Base-by-base conservation (phyloP, 495 filamentous ascomycete species). In the Annulohypoxylon nitens region DNA sequence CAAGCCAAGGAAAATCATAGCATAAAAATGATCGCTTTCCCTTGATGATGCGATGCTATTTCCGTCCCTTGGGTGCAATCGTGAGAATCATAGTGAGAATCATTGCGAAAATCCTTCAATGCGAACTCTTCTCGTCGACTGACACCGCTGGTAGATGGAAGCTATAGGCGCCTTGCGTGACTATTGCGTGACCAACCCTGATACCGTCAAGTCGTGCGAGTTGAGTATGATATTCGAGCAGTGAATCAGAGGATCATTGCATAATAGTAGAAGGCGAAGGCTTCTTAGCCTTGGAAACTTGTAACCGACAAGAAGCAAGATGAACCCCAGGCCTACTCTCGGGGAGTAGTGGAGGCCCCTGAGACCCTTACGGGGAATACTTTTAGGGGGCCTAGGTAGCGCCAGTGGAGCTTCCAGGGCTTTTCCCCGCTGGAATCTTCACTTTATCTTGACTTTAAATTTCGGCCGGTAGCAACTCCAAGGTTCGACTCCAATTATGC, bases 1-100 rank as follows among this genome's bases (percentile, higher is more conserved):
- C 69, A 61, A 61, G 69, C 69, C 69, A 71, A 71, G 69, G 69
- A 47, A 71, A 66, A 71, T 71, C 69, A 61, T 66, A 66, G 57
- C 55, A 57, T 48, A 30, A 50, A 36, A 30, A 47, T 37, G 57
- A 58, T 64, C 39, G 67, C 20, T 51, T 48, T 57, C n/a, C 53
- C 30, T 11, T 51, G 18, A 54, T 43, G 57, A 69, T 69, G 45
- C 34, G 65, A 61, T 69, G 48, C 50, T 58, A 30, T 66, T 54
- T 25, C 34, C 61, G 25, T 25, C 8, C 12, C 36, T 26, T 54
- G 14, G 50, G 60, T 59, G 50, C 41, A 18, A 69, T 58, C 59
- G 20, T 48, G 66, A 34, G 58, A 60, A 69, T 69, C 65, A 43
- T 43, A 1, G 39, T 11, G 39, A n/a, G 39, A 43, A 43, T 43